Percentiles rank a stretch among this genome's conserved stretches.
phyloP scores from a whole-genome alignment of 345 rosid genomes.

The Pistacia vera region DNA sequence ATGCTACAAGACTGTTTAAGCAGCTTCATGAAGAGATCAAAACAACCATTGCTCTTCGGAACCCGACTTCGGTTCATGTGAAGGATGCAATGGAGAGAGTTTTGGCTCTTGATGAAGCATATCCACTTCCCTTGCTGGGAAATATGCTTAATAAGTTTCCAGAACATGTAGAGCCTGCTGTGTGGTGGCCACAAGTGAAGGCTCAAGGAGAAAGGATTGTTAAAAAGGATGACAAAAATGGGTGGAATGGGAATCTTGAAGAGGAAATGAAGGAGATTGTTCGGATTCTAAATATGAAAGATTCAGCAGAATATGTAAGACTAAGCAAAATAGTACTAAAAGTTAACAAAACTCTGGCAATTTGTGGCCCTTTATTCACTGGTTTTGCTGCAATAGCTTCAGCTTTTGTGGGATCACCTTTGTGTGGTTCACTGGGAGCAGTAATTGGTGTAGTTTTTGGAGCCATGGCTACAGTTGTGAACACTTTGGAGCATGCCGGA shows the following conservation, averaged over 20 bases:
- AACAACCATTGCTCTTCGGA: background rate
- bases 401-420: slow-evolving; percentile 29
- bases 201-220: background rate
- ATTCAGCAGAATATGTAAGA: slow-evolving; percentile 44
- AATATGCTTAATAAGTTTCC: slow-evolving; percentile 42
- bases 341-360: slow-evolving; percentile 35
- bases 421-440: slow-evolving; percentile 22
- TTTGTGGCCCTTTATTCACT: slow-evolving; percentile 33
- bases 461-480: slow-evolving; percentile 27
- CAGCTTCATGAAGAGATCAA: slow-evolving; percentile 7
- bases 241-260: slow-evolving; percentile 39
- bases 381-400: slow-evolving; percentile 35
- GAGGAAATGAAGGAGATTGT: slow-evolving; percentile 43
- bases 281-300: slow-evolving; percentile 43
- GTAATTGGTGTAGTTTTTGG: slow-evolving; percentile 23
- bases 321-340: slow-evolving; percentile 38
- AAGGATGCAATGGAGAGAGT: slow-evolving; percentile 42
- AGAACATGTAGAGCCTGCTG: slow-evolving; percentile 29
- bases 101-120: slow-evolving; percentile 46
- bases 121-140: slow-evolving; percentile 45
- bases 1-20: slow-evolving; percentile 12
- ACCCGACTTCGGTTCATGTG: slow-evolving; percentile 19
- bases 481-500: slow-evolving; percentile 40
- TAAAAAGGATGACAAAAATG: slow-evolving; percentile 8
- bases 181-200: background rate